Conservation (phyloP, 164 flowering plant species). For the Umbellularia californica region DNA sequence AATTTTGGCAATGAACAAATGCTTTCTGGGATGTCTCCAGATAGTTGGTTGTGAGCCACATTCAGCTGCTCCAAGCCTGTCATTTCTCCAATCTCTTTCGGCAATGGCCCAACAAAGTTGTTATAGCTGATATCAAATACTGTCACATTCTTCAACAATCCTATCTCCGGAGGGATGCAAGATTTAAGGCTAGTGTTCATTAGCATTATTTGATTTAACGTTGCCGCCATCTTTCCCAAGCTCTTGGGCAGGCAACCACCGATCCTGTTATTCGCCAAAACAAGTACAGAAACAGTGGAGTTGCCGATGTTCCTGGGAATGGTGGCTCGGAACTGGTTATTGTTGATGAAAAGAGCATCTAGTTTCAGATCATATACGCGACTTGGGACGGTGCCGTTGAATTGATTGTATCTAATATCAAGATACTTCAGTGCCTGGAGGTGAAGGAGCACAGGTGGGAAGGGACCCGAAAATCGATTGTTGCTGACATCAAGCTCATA, state of each 20-base stretch:
- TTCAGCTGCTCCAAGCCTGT: constrained; percentile 62
- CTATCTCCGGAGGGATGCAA: constrained; percentile 60
- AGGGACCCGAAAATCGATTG: constrained; percentile 63
- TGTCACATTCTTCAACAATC: constrained; percentile 41
- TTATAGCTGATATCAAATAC: constrained; percentile 82
- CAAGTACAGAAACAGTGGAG: constrained; percentile 72
- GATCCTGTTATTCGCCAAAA: constrained; percentile 64
- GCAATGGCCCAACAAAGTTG: constrained; percentile 49
- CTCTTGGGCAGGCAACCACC: constrained; percentile 68
- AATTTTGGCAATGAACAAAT: constrained; percentile 53
- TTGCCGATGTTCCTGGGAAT: constrained; percentile 67
- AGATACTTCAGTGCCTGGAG: constrained; percentile 55
- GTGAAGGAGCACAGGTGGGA: constrained; percentile 49
- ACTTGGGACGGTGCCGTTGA: constrained; percentile 60
- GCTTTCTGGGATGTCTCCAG: constrained; percentile 50
- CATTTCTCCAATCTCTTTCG: constrained; percentile 38
- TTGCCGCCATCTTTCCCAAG: constrained; percentile 59
- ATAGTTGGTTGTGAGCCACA: constrained; percentile 60
- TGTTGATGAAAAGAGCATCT: constrained; percentile 67
- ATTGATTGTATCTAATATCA: constrained; percentile 73
- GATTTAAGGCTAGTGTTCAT: constrained; percentile 54
- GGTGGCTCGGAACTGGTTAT: constrained; percentile 55
- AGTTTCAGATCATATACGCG: constrained; percentile 52
- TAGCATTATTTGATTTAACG: constrained; percentile 63
- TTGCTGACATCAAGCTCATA: constrained; percentile 72